Evolutionary conservation across 2,329 filamentous ascomycete species (phyloP).

Genomic region (Stachybotrys echinatus): DNA sequence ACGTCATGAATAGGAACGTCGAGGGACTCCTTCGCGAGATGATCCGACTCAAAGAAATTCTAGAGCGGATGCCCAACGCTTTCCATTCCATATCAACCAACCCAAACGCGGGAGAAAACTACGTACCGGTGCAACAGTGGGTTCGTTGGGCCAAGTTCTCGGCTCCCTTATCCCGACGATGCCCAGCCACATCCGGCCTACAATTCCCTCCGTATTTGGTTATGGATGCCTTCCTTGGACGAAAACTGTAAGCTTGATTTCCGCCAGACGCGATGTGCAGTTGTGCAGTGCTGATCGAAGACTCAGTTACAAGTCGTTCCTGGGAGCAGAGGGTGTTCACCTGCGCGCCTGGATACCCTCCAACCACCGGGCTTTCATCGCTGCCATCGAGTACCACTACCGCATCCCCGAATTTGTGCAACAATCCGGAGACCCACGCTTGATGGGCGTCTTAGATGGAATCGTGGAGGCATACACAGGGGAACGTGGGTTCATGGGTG

Average conservation of each 20-base stretch:
- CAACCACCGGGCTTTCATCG: conserved; percentile 49
- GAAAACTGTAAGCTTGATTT: conserved; percentile 35
- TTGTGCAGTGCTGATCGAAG: neutral
- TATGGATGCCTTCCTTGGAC: conserved; percentile 50
- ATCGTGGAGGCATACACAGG: conserved; percentile 51
- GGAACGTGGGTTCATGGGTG: conserved; percentile 51
- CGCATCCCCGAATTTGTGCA: conserved; percentile 47
- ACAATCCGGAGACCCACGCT: conserved; percentile 40
- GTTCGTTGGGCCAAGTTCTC: conserved; percentile 48
- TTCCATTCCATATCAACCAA: conserved; percentile 50
- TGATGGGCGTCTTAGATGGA: conserved; percentile 48
- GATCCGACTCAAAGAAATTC: conserved; percentile 45
- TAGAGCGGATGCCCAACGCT: conserved; percentile 47
- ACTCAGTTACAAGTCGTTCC: conserved; percentile 38
- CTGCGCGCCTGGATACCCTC: conserved; percentile 48
- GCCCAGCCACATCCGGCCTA: conserved; percentile 44
- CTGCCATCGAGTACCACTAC: conserved; percentile 49
- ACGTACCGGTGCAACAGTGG: conserved; percentile 41
- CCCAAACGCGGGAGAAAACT: conserved; percentile 45
- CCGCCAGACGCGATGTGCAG: neutral
- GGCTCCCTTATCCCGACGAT: conserved; percentile 42
- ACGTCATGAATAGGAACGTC: conserved; percentile 47
- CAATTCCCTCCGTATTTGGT: conserved; percentile 48
- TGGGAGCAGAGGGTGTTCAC: conserved; percentile 46
- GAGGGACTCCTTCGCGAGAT: conserved; percentile 45